A percentile compares a stretch with the other conserved stretches of the same genome.
Conservation (phyloP, 345 rosid genomes). For the Diplotaxis tenuifolia region DNA sequence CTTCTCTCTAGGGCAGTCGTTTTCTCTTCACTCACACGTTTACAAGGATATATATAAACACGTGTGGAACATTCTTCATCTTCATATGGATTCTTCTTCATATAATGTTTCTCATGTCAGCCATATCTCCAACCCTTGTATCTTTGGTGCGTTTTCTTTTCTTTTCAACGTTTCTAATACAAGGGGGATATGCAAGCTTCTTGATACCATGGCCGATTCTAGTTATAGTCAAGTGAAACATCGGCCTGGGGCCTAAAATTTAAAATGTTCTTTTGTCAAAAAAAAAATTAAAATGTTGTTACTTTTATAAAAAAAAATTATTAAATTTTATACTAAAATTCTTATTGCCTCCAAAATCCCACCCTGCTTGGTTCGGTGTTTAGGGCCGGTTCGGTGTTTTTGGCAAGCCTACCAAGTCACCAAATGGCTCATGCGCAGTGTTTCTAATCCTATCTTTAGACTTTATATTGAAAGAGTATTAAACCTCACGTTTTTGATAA, state of each 20-base stretch:
- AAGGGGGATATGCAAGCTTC: too few relatives aligned
- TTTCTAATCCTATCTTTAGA: not conserved
- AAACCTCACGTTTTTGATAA: slow-evolving; percentile 18
- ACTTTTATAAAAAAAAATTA: too few relatives aligned
- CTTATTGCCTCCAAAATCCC: not conserved
- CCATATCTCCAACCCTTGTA: slow-evolving; percentile 74
- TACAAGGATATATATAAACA: slow-evolving; percentile 21
- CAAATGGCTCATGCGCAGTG: not conserved
- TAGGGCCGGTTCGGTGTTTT: too few relatives aligned
- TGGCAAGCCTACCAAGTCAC: not conserved
- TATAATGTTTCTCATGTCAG: slow-evolving; percentile 39
- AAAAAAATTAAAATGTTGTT: too few relatives aligned
- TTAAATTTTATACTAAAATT: not conserved
- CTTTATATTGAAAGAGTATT: not conserved
- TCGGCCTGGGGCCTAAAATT: not conserved
- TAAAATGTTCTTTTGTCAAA: too few relatives aligned
- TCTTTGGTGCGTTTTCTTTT: slow-evolving; percentile 54
- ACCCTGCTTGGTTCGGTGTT: not conserved
- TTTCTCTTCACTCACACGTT: slow-evolving; percentile 38
- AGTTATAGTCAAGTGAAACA: not conserved
- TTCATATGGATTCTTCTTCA: slow-evolving; percentile 48
- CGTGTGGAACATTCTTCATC: slow-evolving; percentile 24
- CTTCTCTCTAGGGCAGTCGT: slow-evolving; percentile 41
- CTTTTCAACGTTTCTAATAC: not conserved
- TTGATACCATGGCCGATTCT: not conserved